A percentile compares a stretch with the other conserved stretches of the same genome.
phyloP scores from a whole-genome alignment of 495 filamentous ascomycete species.

The Podospora appendiculata region DNA sequence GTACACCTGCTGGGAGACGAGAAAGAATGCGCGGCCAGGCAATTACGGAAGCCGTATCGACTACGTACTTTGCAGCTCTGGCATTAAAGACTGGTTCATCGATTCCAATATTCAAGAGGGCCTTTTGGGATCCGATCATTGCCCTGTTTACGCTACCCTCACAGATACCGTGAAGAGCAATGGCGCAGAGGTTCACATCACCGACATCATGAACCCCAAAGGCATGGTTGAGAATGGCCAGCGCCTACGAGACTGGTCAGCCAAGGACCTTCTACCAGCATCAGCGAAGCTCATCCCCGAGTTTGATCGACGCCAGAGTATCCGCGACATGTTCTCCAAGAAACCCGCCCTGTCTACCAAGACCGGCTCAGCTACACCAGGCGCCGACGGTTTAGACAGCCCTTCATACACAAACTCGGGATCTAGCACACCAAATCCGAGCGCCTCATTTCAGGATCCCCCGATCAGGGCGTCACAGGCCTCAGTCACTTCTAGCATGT shows the following conservation, averaged over 20 bases:
- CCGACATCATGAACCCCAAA: constrained; percentile 72
- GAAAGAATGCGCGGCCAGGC: constrained; percentile 64
- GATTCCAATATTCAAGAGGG: constrained; percentile 95
- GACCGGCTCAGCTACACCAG: constrained; percentile 1
- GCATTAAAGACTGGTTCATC: constrained; percentile 76
- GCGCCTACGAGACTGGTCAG: constrained; percentile 57
- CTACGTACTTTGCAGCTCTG: constrained; percentile 76
- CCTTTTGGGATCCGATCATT: constrained; percentile 92
- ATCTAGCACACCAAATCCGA: not conserved
- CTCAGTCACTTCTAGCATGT: not conserved
- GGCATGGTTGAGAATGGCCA: constrained; percentile 68
- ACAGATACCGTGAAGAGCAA: constrained; percentile 37
- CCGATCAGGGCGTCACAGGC: not conserved
- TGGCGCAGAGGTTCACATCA: constrained; percentile 43
- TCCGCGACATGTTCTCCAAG: constrained; percentile 88
- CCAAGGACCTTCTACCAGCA: constrained; percentile 58
- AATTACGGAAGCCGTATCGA: constrained; percentile 91
- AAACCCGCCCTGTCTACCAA: constrained; percentile 20
- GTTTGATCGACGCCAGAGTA: constrained; percentile 74
- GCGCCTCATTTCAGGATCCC: not conserved
- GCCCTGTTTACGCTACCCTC: constrained; percentile 60
- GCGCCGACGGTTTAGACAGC: not conserved
- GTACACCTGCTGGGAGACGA: constrained; percentile 76
- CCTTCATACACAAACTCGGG: not conserved
- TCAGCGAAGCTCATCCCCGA: constrained; percentile 82